Conservation (phyloP, 352 stramenopile genomes). For the Pythium utonaiense region DNA sequence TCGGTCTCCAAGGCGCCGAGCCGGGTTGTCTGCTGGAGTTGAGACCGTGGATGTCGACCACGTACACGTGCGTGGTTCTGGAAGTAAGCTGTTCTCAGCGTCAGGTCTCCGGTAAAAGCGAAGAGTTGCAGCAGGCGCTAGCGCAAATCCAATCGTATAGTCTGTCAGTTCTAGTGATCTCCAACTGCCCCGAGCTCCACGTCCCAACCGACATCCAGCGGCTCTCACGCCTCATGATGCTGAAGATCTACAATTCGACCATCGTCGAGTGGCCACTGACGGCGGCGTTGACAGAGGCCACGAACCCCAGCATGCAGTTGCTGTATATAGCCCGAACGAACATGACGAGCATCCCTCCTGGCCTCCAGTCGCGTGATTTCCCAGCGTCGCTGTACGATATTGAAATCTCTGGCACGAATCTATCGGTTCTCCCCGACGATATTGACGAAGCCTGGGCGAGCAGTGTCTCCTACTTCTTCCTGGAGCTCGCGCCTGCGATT, state of each 20-base stretch:
- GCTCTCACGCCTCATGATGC: neutral
- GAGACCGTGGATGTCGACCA: constrained; percentile 8
- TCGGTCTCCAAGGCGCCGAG: neutral
- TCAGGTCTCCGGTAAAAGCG: neutral
- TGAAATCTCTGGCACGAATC: neutral
- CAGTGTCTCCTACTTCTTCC: neutral
- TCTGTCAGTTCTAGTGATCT: constrained; percentile 3
- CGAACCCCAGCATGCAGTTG: neutral
- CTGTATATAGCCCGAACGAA: constrained; percentile 3
- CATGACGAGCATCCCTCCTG: neutral
- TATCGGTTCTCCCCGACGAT: constrained; percentile 1
- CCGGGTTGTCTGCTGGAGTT: constrained; percentile 20
- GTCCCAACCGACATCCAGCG: constrained; percentile 1
- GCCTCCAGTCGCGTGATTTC: neutral
- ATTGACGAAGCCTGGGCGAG: neutral
- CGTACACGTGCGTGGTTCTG: constrained; percentile 16
- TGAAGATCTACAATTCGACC: constrained; percentile 22
- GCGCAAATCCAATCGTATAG: neutral
- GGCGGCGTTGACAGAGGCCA: neutral
- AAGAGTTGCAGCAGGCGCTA: neutral
- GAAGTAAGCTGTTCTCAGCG: constrained; percentile 24
- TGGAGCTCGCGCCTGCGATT: neutral
- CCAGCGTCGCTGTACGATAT: constrained; percentile 5
- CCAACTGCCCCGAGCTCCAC: constrained; percentile 5
- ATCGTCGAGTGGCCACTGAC: neutral